Conservation (phyloP, 331 rosid species). For the Quercus phellos region DNA sequence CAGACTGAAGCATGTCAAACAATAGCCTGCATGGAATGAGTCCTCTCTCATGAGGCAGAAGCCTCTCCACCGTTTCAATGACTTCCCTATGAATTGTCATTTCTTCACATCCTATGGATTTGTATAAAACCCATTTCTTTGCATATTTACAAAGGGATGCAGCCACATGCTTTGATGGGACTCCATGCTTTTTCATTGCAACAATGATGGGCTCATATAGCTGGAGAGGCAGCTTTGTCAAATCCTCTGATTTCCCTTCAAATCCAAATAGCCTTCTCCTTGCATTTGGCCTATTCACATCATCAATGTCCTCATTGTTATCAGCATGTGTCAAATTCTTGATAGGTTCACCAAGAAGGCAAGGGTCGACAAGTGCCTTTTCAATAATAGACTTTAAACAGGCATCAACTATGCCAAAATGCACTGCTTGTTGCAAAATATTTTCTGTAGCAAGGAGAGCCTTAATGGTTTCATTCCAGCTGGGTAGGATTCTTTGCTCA, state of each 20-base stretch:
- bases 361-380: constrained; percentile 30
- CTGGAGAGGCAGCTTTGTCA: constrained; percentile 31
- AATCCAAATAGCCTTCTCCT: constrained; percentile 43
- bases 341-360: constrained; percentile 39
- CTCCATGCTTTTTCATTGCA: constrained; percentile 29
- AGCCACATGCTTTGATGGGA: constrained; percentile 26
- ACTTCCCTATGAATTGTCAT: constrained; percentile 31
- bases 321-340: constrained; percentile 8
- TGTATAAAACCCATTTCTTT: constrained; percentile 33
- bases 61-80: constrained; percentile 52
- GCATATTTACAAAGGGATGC: constrained; percentile 38
- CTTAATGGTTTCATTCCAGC: constrained; percentile 46
- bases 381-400: constrained; percentile 35
- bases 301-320: constrained; percentile 13
- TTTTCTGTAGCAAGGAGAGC: constrained; percentile 34
- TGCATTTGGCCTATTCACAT: constrained; percentile 18
- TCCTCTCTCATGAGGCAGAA: constrained; percentile 37
- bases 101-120: constrained; percentile 18
- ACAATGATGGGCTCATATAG: constrained; percentile 39
- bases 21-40: constrained; percentile 31
- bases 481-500: constrained; percentile 37
- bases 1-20: constrained; percentile 32
- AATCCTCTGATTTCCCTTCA: constrained; percentile 38
- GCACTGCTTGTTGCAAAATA: constrained; percentile 27
- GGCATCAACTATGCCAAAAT: constrained; percentile 38